A percentile compares a stretch with the other conserved stretches of the same genome.
phyloP scores from a whole-genome alignment of 345 rosid genomes.

The Salix exigua region DNA sequence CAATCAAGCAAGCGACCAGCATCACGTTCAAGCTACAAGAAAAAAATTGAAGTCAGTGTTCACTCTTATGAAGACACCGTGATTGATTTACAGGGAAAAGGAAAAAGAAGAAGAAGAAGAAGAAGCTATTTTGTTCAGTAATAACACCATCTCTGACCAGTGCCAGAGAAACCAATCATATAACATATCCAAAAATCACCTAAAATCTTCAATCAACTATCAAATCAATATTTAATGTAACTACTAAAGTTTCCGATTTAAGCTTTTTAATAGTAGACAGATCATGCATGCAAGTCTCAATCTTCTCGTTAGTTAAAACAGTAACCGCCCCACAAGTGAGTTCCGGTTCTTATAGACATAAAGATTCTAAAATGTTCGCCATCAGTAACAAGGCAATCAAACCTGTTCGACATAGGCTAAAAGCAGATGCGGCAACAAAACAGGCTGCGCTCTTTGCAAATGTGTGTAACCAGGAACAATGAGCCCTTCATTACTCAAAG shows the following conservation, averaged over 20 bases:
- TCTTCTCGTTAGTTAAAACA: background rate
- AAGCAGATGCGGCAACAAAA: conserved; percentile 77
- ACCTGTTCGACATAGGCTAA: conserved; percentile 94
- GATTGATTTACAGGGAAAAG: too few species aligned
- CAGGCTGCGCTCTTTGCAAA: conserved; percentile 94
- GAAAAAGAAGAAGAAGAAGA: background rate
- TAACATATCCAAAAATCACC: background rate
- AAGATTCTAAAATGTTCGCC: background rate
- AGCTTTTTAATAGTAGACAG: background rate
- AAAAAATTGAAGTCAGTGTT: conserved; percentile 1
- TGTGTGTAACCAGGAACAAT: conserved; percentile 95
- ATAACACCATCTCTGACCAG: background rate
- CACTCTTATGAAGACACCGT: too few species aligned
- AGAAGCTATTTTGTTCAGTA: background rate
- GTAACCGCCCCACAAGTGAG: background rate
- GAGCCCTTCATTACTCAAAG: conserved; percentile 57
- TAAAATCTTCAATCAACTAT: background rate
- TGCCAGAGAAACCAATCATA: background rate
- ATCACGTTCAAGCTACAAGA: conserved; percentile 90
- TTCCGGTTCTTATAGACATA: background rate
- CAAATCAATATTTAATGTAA: background rate
- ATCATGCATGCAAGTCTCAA: background rate
- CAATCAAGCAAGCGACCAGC: conserved; percentile 79
- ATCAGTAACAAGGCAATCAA: background rate
- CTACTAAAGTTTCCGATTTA: background rate